These are phyloP conservation scores for Mycena venus DNA, from an alignment of 768 basidiomycete genomes.

Conservation along the genomic window DNA sequence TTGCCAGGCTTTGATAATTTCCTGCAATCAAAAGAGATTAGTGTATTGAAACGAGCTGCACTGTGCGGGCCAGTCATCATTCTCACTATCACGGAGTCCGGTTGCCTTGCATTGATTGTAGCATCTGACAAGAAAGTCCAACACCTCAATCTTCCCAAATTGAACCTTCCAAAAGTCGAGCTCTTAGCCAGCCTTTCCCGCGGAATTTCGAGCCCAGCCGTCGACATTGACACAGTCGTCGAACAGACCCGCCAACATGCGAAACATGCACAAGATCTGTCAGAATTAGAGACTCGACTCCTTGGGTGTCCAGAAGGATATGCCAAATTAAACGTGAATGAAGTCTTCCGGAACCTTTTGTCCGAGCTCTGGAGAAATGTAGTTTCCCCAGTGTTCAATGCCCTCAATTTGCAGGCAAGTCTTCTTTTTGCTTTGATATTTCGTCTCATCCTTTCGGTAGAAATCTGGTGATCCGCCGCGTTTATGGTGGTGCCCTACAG, in stretches of 20 bases:
- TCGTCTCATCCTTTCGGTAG: background rate
- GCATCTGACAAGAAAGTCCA: background rate
- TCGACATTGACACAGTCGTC: background rate
- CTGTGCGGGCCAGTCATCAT: slow-evolving; percentile 23
- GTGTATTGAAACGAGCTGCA: background rate
- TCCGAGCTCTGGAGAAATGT: background rate
- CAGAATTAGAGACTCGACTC: background rate
- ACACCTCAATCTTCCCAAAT: background rate
- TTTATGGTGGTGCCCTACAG: slow-evolving; percentile 4
- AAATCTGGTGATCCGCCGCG: background rate
- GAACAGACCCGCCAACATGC: background rate
- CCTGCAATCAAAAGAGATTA: slow-evolving; percentile 26
- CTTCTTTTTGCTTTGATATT: background rate
- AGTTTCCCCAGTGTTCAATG: background rate
- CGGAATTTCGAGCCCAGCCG: background rate
- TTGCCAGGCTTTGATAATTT: slow-evolving; percentile 37
- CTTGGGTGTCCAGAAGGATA: background rate
- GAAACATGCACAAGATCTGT: too few species aligned
- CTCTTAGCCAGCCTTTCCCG: background rate
- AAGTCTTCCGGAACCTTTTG: background rate
- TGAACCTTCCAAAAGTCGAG: background rate
- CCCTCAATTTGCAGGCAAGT: background rate
- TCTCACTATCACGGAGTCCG: slow-evolving; percentile 12
- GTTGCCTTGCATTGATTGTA: slow-evolving; percentile 28
- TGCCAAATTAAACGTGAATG: background rate